A percentile compares a stretch with the other conserved stretches of the same genome.
These are phyloP conservation scores for Beauveria medogensis DNA, from an alignment of 2,329 filamentous ascomycete genomes.

Conservation along the genomic window DNA sequence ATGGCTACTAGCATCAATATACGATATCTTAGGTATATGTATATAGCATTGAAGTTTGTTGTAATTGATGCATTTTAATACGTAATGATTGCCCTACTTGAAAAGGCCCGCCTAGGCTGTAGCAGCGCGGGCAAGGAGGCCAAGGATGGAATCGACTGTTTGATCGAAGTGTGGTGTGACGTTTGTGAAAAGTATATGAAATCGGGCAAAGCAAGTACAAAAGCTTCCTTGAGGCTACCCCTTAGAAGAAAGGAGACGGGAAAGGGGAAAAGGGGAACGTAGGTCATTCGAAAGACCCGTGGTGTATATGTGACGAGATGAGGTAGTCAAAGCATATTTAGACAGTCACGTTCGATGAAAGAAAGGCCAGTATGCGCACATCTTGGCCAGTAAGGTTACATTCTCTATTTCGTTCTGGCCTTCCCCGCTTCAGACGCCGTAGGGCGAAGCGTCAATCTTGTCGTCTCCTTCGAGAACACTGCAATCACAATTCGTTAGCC, in stretches of 20 bases:
- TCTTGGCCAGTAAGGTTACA: background rate
- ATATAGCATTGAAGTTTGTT: background rate
- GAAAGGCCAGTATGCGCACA: no score
- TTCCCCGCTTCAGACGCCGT: constrained; percentile 23
- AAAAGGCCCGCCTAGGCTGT: background rate
- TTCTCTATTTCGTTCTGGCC: background rate
- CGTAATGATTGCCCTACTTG: background rate
- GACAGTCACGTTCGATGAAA: background rate
- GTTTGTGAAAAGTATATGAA: background rate
- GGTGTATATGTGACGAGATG: background rate
- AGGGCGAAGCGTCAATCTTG: constrained; percentile 42
- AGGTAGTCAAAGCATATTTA: background rate
- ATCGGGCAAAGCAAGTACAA: no score
- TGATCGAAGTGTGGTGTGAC: background rate
- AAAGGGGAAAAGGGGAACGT: background rate
- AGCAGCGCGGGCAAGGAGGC: background rate
- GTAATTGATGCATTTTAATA: background rate
- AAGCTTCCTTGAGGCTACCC: background rate
- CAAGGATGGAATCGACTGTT: background rate
- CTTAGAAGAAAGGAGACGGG: background rate
- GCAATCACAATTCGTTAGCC: constrained; percentile 3
- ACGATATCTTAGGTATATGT: constrained; percentile 2
- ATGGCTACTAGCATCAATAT: background rate
- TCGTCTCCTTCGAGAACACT: constrained; percentile 49
- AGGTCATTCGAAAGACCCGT: background rate